Evolutionary conservation across 306 rosid species (phyloP), one percentile per base, ranked within the genome.

Genomic region (Cicer judaicum): DNA sequence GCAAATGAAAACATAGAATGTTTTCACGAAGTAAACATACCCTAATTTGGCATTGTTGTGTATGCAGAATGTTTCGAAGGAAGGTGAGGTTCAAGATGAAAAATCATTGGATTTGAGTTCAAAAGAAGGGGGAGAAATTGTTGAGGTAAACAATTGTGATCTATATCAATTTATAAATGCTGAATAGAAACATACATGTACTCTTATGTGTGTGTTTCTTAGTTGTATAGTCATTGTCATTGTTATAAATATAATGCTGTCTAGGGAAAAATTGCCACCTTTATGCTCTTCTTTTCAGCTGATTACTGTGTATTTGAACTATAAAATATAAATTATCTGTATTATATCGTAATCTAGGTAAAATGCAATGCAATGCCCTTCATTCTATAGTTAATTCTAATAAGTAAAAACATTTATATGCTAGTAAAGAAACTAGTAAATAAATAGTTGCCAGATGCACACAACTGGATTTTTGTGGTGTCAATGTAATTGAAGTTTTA

Each of bases 81-180:
- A 73, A 63, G 16, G 62, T 46, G 80, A 47, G 49, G 69, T 63
- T 56, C 10, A 16, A 47, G 80, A 18, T 73, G 78, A 57, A 42
- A 74, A 69, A 53, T 63, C 1, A 4, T 29, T 69, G 36, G 64
- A 53, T 21, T 1, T 8, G 70, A 36, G 68, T 19, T 75, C 57
- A 14, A 62, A 71, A 66, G 43, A 79, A 48, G 81, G 34, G 34
- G 76, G 72, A 15, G 69, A 39, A 81, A 11, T 14, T 34, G 62
- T 42, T 49, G 66, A 78, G 85, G 88, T 80, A 64, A 69, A 78
- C 67, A 38, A 55, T 9, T 52, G 39, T 7, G 15, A 10, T 44
- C 4, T 14, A 5, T 64, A 8, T 67, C 19, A 42, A 16, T 50
- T 16, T 13, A 29, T 7, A 24, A 21, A 59, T 59, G 76, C 56